phyloP scores from a whole-genome alignment of 2,329 filamentous ascomycete genomes.

The Fusarium palustre region DNA sequence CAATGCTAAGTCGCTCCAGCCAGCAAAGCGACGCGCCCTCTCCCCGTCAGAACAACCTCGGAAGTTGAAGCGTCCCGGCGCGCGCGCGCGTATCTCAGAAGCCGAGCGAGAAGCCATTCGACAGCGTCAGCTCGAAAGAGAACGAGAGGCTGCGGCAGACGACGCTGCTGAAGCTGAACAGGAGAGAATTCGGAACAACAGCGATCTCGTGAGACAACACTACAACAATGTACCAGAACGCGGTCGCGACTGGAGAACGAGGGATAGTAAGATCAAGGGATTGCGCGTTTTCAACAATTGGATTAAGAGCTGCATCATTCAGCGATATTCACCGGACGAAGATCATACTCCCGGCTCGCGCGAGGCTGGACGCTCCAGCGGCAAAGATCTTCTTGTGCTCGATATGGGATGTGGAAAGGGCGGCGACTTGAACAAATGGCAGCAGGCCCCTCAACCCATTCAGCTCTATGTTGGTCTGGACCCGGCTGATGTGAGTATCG shows the following conservation, averaged over 20 bases:
- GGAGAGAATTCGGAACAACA: slow-evolving; percentile 65
- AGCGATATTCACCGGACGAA: slow-evolving; percentile 91
- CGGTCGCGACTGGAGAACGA: slow-evolving; percentile 93
- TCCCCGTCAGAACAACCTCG: slow-evolving; percentile 69
- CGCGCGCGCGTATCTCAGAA: slow-evolving; percentile 74
- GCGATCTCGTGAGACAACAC: slow-evolving; percentile 90
- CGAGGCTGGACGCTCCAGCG: slow-evolving; percentile 63
- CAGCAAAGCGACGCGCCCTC: slow-evolving; percentile 68
- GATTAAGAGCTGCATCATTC: slow-evolving; percentile 97
- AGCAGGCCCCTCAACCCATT: slow-evolving; percentile 90
- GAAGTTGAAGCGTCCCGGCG: slow-evolving; percentile 76
- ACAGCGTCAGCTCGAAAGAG: slow-evolving; percentile 69
- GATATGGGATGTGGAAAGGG: slow-evolving; percentile 98
- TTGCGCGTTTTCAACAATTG: slow-evolving; percentile 97
- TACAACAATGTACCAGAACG: slow-evolving; percentile 97
- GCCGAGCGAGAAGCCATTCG: slow-evolving; percentile 76
- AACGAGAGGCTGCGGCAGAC: slow-evolving; percentile 56
- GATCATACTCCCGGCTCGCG: slow-evolving; percentile 73
- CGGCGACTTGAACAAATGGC: slow-evolving; percentile 95
- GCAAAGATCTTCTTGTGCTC: slow-evolving; percentile 79
- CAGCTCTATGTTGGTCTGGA: slow-evolving; percentile 94
- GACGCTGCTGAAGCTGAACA: slow-evolving; percentile 54
- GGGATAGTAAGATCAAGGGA: slow-evolving; percentile 94
- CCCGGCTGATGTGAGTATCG: slow-evolving; percentile 90
- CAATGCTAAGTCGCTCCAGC: slow-evolving; percentile 68